Evolutionary conservation across 2,329 filamentous ascomycete genomes (phyloP), one percentile per base, ranked within the genome.

Genomic region (Colletotrichum sp.): DNA sequence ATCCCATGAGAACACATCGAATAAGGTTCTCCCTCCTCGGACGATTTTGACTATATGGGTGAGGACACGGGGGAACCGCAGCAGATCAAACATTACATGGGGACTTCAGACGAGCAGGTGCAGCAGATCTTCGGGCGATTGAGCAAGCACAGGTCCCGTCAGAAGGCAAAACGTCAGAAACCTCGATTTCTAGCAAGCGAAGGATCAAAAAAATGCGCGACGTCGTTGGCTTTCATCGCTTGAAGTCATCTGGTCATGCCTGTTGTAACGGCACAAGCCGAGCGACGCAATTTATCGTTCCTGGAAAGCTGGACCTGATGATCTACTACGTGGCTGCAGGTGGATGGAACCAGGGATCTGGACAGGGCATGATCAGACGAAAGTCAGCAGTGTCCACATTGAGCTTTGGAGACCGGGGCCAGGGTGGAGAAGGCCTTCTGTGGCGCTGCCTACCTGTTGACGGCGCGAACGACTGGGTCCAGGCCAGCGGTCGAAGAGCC

Each of bases 351-450:
- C 69, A 30, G 39, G 62, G 62, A 15, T 48, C 32, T 66, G 13
- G 73, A 61, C 69, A 56, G 64, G 60, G 60, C 69, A 66, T 36
- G 34, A 76, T 75, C 66, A 75, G 71, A 76, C 66, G 52, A 75
- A 52, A 66, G 52, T 32, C 36, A 22, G 36, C 39, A 32, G 73
- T 60, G 48, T 28, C 43, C 70, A 65, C 36, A 25, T 25, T 48
- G 27, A 55, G 32, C 60, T 60, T 52, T 52, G n/a, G 36, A 61
- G 60, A 70, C 71, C 60, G 36, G 71, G 71, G 55, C 61, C 60
- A 30, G 66, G 71, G 58, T 70, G 66, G 61, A 32, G 60, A 62
- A 70, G 70, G 55, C 66, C 27, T 74, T 39, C 30, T 71, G 39
- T 62, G 71, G 71, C 66, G 74, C 34, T 48, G 43, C 43, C 43